A percentile compares a stretch with the other conserved stretches of the same genome.
Conservation (phyloP, 768 basidiomycete genomes). For the Artomyces pyxidatus region DNA sequence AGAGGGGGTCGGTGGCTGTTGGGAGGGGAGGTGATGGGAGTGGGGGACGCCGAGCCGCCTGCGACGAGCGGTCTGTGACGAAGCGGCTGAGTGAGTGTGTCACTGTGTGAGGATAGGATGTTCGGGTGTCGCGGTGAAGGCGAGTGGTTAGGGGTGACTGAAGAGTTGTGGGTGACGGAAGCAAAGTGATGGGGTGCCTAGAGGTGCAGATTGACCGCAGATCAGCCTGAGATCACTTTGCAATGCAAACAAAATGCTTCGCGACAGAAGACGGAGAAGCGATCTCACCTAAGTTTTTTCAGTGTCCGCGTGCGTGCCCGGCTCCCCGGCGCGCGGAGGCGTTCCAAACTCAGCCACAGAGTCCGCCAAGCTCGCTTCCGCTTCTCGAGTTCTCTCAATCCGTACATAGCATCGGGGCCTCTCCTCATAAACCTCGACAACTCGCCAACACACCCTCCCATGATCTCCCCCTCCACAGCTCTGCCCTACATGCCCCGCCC, state of each 20-base stretch:
- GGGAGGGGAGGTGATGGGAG: neutral
- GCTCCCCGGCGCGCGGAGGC: neutral
- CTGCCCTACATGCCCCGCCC: neutral
- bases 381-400: too few species aligned
- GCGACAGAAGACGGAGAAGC: too few species aligned
- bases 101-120: too few species aligned
- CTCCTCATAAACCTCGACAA: neutral
- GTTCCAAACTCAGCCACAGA: too few species aligned
- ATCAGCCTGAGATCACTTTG: neutral
- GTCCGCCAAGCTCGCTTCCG: too few species aligned
- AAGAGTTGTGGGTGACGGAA: neutral
- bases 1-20: too few species aligned
- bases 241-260: too few species aligned
- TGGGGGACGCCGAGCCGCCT: neutral
- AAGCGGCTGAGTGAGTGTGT: neutral
- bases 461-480: neutral
- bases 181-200: neutral
- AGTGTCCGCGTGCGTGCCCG: neutral
- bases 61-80: neutral
- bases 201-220: neutral
- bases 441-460: neutral
- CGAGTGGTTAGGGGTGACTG: neutral
- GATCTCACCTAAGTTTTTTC: neutral
- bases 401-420: too few species aligned
- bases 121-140: too few species aligned